phyloP scores from a whole-genome alignment of 164 flowering plant species.

The Aristolochia fimbriata region DNA sequence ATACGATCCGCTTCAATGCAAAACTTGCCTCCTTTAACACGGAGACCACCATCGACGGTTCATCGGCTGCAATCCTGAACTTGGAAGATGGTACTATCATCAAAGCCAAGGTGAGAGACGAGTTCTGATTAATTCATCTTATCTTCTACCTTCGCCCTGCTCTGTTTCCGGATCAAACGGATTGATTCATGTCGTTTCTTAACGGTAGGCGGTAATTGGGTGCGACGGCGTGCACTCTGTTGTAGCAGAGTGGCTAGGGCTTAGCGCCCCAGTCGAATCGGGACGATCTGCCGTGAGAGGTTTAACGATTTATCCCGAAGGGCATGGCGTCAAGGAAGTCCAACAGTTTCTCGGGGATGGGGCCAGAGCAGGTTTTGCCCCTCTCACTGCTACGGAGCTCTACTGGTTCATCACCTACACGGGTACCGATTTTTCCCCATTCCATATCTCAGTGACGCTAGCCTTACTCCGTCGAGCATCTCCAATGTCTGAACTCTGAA shows the following conservation, averaged over 20 bases:
- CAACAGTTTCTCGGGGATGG: constrained; percentile 19
- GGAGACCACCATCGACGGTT: constrained; percentile 6
- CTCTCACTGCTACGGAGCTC: constrained; percentile 26
- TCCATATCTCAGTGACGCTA: background rate
- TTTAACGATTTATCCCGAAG: constrained; percentile 27
- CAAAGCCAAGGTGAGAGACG: constrained; percentile 22
- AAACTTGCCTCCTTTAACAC: constrained; percentile 21
- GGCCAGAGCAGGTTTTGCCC: constrained; percentile 25
- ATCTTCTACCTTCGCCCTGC: too few species aligned
- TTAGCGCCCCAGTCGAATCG: constrained; percentile 21
- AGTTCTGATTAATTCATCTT: too few species aligned
- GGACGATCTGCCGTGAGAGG: constrained; percentile 41
- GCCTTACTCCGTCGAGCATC: background rate
- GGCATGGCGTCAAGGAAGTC: constrained; percentile 30
- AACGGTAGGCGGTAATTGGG: constrained; percentile 24
- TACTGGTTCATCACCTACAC: constrained; percentile 28
- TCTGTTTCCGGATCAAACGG: too few species aligned
- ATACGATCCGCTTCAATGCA: constrained; percentile 27
- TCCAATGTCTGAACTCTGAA: too few species aligned
- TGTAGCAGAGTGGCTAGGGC: constrained; percentile 45
- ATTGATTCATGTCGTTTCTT: background rate
- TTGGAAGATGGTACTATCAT: constrained; percentile 25
- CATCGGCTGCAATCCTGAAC: constrained; percentile 6
- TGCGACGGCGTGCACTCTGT: constrained; percentile 54
- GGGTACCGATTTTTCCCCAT: too few species aligned